A percentile compares a stretch with the other conserved stretches of the same genome.
phyloP scores from a whole-genome alignment of 495 filamentous ascomycete species.

The Aspergillus nidulans region DNA sequence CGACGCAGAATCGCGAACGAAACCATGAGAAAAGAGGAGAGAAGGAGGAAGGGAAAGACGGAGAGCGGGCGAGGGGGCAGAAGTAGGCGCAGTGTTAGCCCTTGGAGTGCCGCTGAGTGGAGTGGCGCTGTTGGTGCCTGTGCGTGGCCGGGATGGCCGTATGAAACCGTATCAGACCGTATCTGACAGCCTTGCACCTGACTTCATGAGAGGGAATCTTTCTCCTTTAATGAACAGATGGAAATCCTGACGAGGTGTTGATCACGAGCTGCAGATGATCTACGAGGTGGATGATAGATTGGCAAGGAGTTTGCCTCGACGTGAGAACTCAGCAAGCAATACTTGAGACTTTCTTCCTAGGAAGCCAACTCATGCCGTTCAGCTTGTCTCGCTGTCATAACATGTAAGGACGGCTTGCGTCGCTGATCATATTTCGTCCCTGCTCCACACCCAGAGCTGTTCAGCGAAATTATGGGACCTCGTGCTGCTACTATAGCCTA shows the following conservation, averaged over 20 bases:
- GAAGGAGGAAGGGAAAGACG: neutral
- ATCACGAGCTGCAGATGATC: too few relatives aligned
- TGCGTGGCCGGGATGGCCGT: constrained; percentile 5
- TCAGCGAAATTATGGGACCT: constrained; percentile 5
- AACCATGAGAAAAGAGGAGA: constrained; percentile 21
- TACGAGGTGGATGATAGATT: too few relatives aligned
- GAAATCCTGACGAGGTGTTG: too few relatives aligned
- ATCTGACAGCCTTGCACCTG: neutral
- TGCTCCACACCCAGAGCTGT: neutral
- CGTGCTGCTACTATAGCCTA: constrained; percentile 1
- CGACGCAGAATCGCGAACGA: constrained; percentile 22
- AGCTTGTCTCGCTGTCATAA: neutral
- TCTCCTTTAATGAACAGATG: neutral
- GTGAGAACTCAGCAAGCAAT: neutral
- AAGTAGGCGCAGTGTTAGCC: constrained; percentile 13
- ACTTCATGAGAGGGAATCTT: neutral
- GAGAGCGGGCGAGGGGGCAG: constrained; percentile 18
- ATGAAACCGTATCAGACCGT: neutral
- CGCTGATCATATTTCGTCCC: neutral
- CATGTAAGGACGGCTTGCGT: neutral
- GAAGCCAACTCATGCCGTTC: neutral
- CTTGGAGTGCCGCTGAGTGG: constrained; percentile 4
- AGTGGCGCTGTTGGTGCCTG: constrained; percentile 15
- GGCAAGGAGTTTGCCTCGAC: too few relatives aligned
- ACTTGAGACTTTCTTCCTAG: too few relatives aligned